Conservation (phyloP, 805 yeast species). For the Grigorovia yakushimaensis region DNA sequence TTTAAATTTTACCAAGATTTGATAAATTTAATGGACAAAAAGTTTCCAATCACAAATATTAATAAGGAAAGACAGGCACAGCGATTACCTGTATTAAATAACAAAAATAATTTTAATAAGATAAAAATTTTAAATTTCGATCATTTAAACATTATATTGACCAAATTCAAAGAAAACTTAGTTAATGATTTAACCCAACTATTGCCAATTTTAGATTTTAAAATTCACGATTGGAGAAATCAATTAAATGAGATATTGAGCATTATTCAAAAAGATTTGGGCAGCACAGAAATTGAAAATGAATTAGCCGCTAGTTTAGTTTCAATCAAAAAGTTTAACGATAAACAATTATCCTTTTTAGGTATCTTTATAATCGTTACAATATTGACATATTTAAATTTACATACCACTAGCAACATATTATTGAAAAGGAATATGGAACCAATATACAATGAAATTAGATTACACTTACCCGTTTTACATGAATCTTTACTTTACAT, state of each 20-base stretch:
- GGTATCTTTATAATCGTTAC: conserved; percentile 6
- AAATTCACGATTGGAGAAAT: background rate
- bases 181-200: conserved; percentile 8
- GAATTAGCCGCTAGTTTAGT: background rate
- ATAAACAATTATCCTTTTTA: background rate
- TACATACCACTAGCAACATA: background rate
- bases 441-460: conserved; percentile 9
- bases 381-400: background rate
- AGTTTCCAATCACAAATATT: conserved; percentile 8
- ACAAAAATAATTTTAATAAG: background rate
- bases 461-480: conserved; percentile 8
- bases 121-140: background rate
- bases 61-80: conserved; percentile 4
- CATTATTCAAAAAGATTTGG: background rate
- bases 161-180: background rate
- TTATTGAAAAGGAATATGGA: background rate
- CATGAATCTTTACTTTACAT: conserved; percentile 4
- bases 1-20: conserved; percentile 14
- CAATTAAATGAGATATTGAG: background rate
- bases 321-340: background rate
- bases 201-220: conserved; percentile 1
- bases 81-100: background rate
- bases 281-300: too few species aligned
- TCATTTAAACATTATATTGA: background rate
- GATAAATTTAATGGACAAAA: conserved; percentile 8